A percentile compares a stretch with the other conserved stretches of the same genome.
Evolutionary conservation across 345 rosid species (phyloP).

Genomic region (Rhodamnia rubescens): DNA sequence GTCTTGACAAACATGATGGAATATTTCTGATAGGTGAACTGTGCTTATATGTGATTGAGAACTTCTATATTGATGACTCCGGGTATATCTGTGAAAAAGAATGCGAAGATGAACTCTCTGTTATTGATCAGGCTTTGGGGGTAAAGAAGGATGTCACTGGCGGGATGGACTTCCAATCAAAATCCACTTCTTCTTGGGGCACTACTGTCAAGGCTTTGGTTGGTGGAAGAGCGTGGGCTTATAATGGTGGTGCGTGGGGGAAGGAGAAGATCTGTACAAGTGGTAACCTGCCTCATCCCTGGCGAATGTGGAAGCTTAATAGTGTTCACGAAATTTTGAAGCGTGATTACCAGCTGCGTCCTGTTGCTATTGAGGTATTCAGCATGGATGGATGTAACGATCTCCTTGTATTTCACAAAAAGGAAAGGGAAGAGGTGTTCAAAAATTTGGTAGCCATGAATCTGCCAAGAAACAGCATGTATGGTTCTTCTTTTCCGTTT

Average conservation of each 20-base stretch:
- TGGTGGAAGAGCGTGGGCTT: slow-evolving; percentile 99
- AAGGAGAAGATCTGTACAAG: slow-evolving; percentile 72
- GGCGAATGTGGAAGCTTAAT: slow-evolving; percentile 98
- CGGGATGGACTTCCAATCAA: slow-evolving; percentile 77
- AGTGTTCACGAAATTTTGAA: slow-evolving; percentile 92
- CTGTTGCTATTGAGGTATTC: slow-evolving; percentile 96
- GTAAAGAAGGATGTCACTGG: slow-evolving; percentile 79
- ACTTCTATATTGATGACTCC: slow-evolving; percentile 71
- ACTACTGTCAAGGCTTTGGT: slow-evolving; percentile 44
- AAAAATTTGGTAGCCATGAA: slow-evolving; percentile 90
- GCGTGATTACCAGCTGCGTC: slow-evolving; percentile 99
- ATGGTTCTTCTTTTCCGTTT: slow-evolving; percentile 13
- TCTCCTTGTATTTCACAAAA: slow-evolving; percentile 94
- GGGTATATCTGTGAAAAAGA: slow-evolving; percentile 95
- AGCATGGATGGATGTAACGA: slow-evolving; percentile 99
- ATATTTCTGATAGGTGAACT: slow-evolving; percentile 91
- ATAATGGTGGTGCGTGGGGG: slow-evolving; percentile 99
- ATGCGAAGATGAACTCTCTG: slow-evolving; percentile 90
- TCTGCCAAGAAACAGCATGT: slow-evolving; percentile 96
- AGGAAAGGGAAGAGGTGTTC: slow-evolving; percentile 98
- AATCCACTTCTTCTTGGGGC: slow-evolving; percentile 72
- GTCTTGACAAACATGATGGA: slow-evolving; percentile 98
- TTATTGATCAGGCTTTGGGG: slow-evolving; percentile 99
- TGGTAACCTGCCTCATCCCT: slow-evolving; percentile 83
- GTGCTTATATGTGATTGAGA: slow-evolving; percentile 85